Conservation (phyloP, 2,329 filamentous ascomycete species). For the Fusarium lateritium region DNA sequence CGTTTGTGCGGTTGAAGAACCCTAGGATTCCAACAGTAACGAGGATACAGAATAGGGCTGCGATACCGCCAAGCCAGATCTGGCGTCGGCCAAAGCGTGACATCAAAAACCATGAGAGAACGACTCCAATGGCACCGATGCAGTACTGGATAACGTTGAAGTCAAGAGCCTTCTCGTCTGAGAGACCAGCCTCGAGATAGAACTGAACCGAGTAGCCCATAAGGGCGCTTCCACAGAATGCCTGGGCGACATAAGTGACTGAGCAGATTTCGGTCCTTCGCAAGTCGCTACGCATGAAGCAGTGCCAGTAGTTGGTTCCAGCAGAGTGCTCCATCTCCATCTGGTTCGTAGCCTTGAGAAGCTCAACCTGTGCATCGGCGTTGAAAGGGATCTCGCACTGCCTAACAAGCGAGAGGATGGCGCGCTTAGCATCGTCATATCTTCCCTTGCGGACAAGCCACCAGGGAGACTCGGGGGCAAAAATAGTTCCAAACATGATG, state of each 20-base stretch:
- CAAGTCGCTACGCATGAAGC: slow-evolving; percentile 29
- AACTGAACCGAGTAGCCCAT: slow-evolving; percentile 29
- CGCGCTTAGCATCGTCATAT: slow-evolving; percentile 55
- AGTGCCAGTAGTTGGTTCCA: slow-evolving; percentile 32
- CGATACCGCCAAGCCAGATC: slow-evolving; percentile 20
- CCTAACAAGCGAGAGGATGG: slow-evolving; percentile 41
- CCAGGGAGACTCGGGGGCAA: slow-evolving; percentile 67
- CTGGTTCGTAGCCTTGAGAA: slow-evolving; percentile 26
- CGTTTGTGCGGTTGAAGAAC: slow-evolving; percentile 57
- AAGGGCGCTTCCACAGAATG: slow-evolving; percentile 20
- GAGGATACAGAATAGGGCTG: slow-evolving; percentile 10
- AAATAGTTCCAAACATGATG: slow-evolving; percentile 61
- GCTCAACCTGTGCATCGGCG: slow-evolving; percentile 65
- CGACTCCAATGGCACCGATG: slow-evolving; percentile 14
- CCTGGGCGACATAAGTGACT: slow-evolving; percentile 16
- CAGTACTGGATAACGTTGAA: slow-evolving; percentile 29
- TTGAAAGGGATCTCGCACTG: slow-evolving; percentile 22
- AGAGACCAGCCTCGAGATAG: slow-evolving; percentile 20
- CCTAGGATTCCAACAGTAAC: slow-evolving; percentile 51
- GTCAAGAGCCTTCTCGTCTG: slow-evolving; percentile 11
- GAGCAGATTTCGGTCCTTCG: slow-evolving; percentile 25
- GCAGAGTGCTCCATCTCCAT: slow-evolving; percentile 34
- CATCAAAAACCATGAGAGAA: slow-evolving; percentile 27
- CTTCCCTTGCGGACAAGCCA: slow-evolving; percentile 61
- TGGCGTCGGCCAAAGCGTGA: slow-evolving; percentile 21